Evolutionary conservation across 2,329 filamentous ascomycete genomes (phyloP).

Genomic region (Alternaria sp.): DNA sequence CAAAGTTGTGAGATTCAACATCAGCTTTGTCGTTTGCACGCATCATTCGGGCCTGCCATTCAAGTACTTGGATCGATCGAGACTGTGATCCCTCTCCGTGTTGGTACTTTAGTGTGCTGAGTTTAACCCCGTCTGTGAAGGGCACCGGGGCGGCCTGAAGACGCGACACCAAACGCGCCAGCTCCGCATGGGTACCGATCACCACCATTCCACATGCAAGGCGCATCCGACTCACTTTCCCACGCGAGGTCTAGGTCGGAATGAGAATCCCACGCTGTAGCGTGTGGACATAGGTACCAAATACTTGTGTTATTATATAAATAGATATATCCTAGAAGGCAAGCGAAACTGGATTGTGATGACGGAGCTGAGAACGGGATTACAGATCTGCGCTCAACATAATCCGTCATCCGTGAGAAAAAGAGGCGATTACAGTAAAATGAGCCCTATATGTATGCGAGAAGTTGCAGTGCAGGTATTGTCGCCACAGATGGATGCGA

Average conservation of each 20-base stretch:
- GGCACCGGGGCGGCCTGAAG: not conserved
- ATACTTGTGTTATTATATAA: not conserved
- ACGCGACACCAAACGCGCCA: not conserved
- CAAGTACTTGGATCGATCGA: not conserved
- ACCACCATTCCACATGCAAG: not conserved
- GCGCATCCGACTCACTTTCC: not conserved
- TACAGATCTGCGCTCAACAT: not conserved
- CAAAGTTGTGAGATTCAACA: not conserved
- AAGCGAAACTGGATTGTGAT: not conserved
- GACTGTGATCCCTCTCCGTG: not conserved
- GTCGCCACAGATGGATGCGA: not conserved
- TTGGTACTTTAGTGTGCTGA: not conserved
- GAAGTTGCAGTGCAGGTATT: not conserved
- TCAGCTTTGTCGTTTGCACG: not conserved
- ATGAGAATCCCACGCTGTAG: not conserved
- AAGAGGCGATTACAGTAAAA: not conserved
- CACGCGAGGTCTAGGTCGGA: not conserved
- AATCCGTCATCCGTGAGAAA: slow-evolving; percentile 18
- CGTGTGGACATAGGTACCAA: not conserved
- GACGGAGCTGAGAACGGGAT: not conserved
- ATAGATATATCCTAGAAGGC: not conserved
- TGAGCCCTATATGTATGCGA: not conserved
- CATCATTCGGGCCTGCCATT: not conserved
- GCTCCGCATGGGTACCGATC: not conserved
- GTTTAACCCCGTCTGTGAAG: not conserved